phyloP scores from a whole-genome alignment of 768 basidiomycete species.

The Lactarius psammicola region DNA sequence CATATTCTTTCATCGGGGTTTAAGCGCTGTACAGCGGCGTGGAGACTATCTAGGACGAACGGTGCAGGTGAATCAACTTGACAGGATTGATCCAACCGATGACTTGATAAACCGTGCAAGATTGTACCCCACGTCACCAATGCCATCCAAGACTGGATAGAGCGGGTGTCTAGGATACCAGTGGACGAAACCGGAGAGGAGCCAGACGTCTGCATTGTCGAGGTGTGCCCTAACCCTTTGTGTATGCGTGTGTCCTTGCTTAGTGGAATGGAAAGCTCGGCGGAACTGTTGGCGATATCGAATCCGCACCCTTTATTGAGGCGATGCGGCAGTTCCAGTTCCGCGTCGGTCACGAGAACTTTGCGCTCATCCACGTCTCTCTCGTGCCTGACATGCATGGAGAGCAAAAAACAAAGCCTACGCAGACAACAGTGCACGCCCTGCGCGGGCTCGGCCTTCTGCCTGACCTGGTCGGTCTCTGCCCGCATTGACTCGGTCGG shows the following conservation, averaged over 20 bases:
- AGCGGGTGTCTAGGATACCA: conserved; percentile 90
- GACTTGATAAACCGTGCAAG: conserved; percentile 38
- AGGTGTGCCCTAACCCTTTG: conserved; percentile 50
- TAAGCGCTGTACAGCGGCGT: conserved; percentile 49
- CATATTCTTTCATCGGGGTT: conserved; percentile 12
- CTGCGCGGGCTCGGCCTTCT: conserved; percentile 88
- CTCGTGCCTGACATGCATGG: conserved; percentile 99
- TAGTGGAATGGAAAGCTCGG: conserved; percentile 62
- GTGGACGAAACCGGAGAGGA: conserved; percentile 91
- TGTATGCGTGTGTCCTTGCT: not conserved
- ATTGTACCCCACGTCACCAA: conserved; percentile 96
- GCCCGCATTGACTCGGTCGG: not conserved
- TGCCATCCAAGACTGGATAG: conserved; percentile 98
- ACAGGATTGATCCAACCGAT: not conserved
- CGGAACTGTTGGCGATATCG: conserved; percentile 98
- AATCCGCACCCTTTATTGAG: conserved; percentile 96
- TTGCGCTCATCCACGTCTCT: conserved; percentile 94
- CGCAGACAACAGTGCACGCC: conserved; percentile 94
- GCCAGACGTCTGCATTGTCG: conserved; percentile 96
- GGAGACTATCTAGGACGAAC: conserved; percentile 95
- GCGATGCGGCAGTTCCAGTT: conserved; percentile 99
- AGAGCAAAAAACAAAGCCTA: conserved; percentile 99
- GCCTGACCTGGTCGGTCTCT: conserved; percentile 75
- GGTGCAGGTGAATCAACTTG: conserved; percentile 64
- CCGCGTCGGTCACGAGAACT: conserved; percentile 94